Conservation (phyloP, 768 basidiomycete species). For the Leccinum arenicola region DNA sequence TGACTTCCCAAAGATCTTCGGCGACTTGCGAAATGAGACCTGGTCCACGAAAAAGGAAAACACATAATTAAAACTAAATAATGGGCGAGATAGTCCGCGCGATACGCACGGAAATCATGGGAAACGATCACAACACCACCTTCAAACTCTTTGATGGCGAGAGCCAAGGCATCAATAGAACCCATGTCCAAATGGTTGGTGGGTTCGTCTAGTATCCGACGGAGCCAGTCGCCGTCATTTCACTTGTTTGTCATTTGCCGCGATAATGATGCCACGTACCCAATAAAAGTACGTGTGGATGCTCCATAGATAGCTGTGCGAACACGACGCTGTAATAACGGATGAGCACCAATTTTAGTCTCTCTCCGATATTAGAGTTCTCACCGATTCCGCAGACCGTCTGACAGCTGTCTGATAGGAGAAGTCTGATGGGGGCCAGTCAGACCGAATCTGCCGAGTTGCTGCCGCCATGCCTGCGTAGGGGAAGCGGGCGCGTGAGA, state of each 20-base stretch:
- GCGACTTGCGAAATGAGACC: slow-evolving; percentile 97
- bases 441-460: slow-evolving; percentile 94
- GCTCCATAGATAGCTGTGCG: slow-evolving; percentile 95
- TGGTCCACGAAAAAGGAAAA: slow-evolving; percentile 28
- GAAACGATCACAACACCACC: slow-evolving; percentile 99
- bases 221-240: slow-evolving; percentile 1
- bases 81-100: slow-evolving; percentile 1
- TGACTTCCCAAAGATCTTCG: slow-evolving; percentile 99
- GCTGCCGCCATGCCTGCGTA: slow-evolving; percentile 83
- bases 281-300: slow-evolving; percentile 90
- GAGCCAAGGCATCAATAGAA: slow-evolving; percentile 94
- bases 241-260: slow-evolving; percentile 2
- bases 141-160: slow-evolving; percentile 94
- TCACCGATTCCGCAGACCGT: slow-evolving; percentile 93
- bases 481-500: slow-evolving; percentile 10
- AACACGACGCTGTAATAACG: slow-evolving; percentile 75
- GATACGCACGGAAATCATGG: slow-evolving; percentile 91
- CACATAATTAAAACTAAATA: slow-evolving; percentile 9
- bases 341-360: slow-evolving; percentile 12
- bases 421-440: slow-evolving; percentile 91
- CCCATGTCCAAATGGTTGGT: slow-evolving; percentile 98
- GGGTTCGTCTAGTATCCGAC: slow-evolving; percentile 66
- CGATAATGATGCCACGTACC: slow-evolving; percentile 41
- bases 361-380: slow-evolving; percentile 19
- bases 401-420: slow-evolving; percentile 92